A percentile compares a stretch with the other conserved stretches of the same genome.
These are phyloP conservation scores for Phytophthora sp. DNA, from an alignment of 352 stramenopile genomes.

Conservation along the genomic window DNA sequence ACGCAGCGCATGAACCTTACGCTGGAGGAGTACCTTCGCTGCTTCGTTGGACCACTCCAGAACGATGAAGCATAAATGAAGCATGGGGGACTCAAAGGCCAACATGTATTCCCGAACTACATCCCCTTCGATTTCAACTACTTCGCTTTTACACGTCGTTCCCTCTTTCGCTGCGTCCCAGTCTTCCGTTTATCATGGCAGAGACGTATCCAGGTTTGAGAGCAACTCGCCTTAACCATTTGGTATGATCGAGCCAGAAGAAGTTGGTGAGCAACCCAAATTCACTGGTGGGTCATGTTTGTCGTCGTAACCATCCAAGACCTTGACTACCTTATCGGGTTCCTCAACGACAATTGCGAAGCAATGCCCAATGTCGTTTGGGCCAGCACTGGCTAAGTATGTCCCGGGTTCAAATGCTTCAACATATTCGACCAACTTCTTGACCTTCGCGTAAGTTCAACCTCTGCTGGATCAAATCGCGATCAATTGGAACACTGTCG, in stretches of 20 bases:
- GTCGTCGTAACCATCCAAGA: background rate
- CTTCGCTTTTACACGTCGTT: background rate
- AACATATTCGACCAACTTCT: background rate
- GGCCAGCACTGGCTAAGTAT: conserved; percentile 4
- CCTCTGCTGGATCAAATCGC: background rate
- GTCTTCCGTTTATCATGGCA: background rate
- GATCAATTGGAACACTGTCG: background rate
- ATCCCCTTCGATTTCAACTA: background rate
- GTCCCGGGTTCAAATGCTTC: background rate
- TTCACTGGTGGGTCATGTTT: background rate
- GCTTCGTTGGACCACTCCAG: background rate
- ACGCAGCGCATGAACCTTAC: background rate
- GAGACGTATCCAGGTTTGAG: background rate
- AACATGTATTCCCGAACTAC: conserved; percentile 18
- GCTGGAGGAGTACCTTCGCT: conserved; percentile 4
- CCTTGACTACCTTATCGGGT: background rate
- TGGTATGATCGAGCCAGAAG: background rate
- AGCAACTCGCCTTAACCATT: background rate
- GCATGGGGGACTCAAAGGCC: background rate
- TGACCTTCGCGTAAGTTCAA: background rate
- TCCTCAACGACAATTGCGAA: background rate
- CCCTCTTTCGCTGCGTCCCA: background rate
- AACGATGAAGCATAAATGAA: background rate
- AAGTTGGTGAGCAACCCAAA: background rate
- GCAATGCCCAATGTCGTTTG: background rate